A percentile compares a stretch with the other conserved stretches of the same genome.
These are phyloP conservation scores for Pseudophaeomoniella oleicola DNA, from an alignment of 2,329 filamentous ascomycete genomes.

Conservation along the genomic window DNA sequence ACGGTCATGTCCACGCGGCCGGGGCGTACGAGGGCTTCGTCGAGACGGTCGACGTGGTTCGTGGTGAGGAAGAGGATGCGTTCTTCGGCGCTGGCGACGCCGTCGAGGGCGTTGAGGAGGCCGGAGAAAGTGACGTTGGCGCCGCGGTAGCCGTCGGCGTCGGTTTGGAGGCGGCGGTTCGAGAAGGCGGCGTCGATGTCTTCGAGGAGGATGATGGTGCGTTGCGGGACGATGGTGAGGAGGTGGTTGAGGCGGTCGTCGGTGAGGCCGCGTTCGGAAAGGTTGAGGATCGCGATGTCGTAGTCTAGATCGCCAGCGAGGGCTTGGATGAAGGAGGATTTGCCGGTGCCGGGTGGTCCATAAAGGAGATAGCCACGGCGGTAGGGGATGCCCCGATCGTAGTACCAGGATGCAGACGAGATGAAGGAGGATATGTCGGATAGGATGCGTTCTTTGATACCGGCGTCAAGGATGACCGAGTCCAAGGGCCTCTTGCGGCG, in stretches of 20 bases:
- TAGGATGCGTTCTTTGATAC: slow-evolving; percentile 68
- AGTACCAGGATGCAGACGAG: slow-evolving; percentile 68
- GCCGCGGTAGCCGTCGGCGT: slow-evolving; percentile 70
- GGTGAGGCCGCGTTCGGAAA: slow-evolving; percentile 78
- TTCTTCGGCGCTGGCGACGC: slow-evolving; percentile 88
- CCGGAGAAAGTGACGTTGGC: slow-evolving; percentile 91
- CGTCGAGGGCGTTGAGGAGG: slow-evolving; percentile 71
- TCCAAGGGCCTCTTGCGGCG: slow-evolving; percentile 74
- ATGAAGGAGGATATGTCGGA: slow-evolving; percentile 74
- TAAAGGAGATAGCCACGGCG: slow-evolving; percentile 78
- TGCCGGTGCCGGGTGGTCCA: slow-evolving; percentile 80
- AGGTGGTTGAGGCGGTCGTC: slow-evolving; percentile 80
- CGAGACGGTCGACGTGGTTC: slow-evolving; percentile 73
- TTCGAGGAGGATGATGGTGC: slow-evolving; percentile 71
- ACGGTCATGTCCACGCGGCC: slow-evolving; percentile 90
- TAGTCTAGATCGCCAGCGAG: slow-evolving; percentile 86
- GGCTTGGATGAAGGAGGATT: slow-evolving; percentile 92
- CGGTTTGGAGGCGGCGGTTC: slow-evolving; percentile 56
- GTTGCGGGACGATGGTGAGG: slow-evolving; percentile 67
- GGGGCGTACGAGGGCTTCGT: slow-evolving; percentile 77
- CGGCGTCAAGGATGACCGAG: slow-evolving; percentile 74
- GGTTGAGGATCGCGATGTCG: slow-evolving; percentile 80
- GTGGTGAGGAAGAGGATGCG: slow-evolving; percentile 87
- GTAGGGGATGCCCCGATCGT: slow-evolving; percentile 89
- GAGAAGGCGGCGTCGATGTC: slow-evolving; percentile 85